Conservation (phyloP, 352 stramenopile genomes). For the Globisporangium cylindrosporum region DNA sequence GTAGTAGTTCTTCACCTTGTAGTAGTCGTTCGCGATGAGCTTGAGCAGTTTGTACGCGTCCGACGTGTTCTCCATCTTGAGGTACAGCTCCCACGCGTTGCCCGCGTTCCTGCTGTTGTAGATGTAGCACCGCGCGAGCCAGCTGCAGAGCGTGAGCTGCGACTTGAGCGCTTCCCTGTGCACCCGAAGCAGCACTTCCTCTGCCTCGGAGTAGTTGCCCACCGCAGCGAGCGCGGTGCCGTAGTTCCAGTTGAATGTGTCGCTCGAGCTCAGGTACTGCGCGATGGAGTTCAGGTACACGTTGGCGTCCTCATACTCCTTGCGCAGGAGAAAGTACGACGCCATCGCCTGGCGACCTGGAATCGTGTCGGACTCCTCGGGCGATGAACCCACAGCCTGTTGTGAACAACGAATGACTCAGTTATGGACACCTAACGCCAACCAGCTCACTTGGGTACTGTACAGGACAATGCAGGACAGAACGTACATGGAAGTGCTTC, state of each 20-base stretch:
- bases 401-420: no score
- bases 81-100: conserved; percentile 65
- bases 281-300: conserved; percentile 71
- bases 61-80: conserved; percentile 46
- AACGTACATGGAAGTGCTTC: conserved; percentile 57
- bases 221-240: conserved; percentile 50
- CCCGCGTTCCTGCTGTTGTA: conserved; percentile 22
- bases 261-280: conserved; percentile 44
- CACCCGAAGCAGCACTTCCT: conserved; percentile 55
- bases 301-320: conserved; percentile 58
- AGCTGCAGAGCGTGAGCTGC: conserved; percentile 44
- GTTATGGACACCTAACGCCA: no score
- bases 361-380: conserved; percentile 60
- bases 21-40: conserved; percentile 71
- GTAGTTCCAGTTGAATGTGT: conserved; percentile 85
- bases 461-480: no score
- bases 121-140: conserved; percentile 64
- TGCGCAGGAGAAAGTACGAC: conserved; percentile 63
- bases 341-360: conserved; percentile 68
- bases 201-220: conserved; percentile 43
- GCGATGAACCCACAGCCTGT: conserved; percentile 36
- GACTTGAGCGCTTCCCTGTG: conserved; percentile 27
- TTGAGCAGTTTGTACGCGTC: conserved; percentile 54
- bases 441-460: no score
- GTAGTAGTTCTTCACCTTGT: conserved; percentile 56